phyloP scores from a whole-genome alignment of 352 stramenopile genomes.

The Globisporangium cederbergense region DNA sequence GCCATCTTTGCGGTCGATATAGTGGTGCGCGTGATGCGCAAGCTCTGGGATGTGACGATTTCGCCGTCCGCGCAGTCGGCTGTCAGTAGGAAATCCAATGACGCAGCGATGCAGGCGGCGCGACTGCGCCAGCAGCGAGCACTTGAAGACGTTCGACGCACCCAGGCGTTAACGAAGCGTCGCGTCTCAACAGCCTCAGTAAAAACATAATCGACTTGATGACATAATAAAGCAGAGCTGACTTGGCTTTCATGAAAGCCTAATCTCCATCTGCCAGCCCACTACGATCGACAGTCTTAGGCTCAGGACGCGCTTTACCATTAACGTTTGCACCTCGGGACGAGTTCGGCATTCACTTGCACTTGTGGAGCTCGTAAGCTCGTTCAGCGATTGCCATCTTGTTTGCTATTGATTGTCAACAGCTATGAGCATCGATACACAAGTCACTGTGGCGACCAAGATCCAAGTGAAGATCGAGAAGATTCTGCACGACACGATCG shows the following conservation, averaged over 20 bases:
- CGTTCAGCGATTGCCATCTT: neutral
- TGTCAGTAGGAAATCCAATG: slow-evolving; percentile 25
- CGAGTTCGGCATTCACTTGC: no score
- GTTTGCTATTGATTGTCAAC: neutral
- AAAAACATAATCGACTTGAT: neutral
- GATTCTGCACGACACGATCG: neutral
- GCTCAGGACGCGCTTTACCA: no score
- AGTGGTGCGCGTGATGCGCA: slow-evolving; percentile 6
- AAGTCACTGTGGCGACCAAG: neutral
- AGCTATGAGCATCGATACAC: neutral
- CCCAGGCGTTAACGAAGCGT: slow-evolving; percentile 7
- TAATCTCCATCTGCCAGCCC: no score
- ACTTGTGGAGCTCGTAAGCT: neutral
- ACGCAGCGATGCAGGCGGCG: slow-evolving; percentile 75
- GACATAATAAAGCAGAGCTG: neutral
- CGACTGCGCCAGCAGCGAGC: slow-evolving; percentile 27
- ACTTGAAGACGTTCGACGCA: slow-evolving; percentile 7
- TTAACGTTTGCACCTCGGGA: no score
- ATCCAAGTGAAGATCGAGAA: neutral
- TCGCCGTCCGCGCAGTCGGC: slow-evolving; percentile 43
- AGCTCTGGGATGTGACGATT: slow-evolving; percentile 22
- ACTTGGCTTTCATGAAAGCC: neutral
- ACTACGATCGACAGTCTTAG: no score
- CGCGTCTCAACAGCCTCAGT: slow-evolving; percentile 2
- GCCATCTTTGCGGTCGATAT: slow-evolving; percentile 31